Conservation (phyloP, 345 rosid species). For the Hibiscus mutabilis region DNA sequence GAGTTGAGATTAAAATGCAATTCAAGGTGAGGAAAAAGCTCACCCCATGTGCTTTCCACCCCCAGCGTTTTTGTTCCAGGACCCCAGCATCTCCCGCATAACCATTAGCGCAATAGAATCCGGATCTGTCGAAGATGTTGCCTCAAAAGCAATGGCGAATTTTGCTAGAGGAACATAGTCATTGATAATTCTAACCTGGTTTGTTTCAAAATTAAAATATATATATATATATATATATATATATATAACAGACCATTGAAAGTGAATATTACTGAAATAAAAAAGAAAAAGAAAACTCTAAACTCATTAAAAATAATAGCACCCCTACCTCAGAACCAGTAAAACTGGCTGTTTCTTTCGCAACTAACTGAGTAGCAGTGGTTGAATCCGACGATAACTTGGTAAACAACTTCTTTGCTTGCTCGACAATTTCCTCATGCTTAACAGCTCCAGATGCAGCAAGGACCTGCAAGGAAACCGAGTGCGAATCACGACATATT, state of each 20-base stretch:
- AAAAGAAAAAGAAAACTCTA: background rate
- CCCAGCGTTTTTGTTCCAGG: slow-evolving; percentile 77
- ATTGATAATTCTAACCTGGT: slow-evolving; percentile 85
- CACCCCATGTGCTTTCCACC: slow-evolving; percentile 99
- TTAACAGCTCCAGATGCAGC: slow-evolving; percentile 97
- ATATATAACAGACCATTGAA: background rate
- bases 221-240: no score
- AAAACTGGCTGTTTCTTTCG: slow-evolving; percentile 63
- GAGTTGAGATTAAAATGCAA: background rate
- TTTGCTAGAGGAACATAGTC: slow-evolving; percentile 94
- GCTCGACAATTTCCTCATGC: slow-evolving; percentile 89
- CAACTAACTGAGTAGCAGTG: slow-evolving; percentile 75
- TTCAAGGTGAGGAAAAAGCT: slow-evolving; percentile 15
- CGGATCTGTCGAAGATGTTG: slow-evolving; percentile 98
- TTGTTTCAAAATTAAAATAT: background rate
- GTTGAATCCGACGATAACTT: slow-evolving; percentile 79
- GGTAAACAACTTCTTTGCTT: slow-evolving; percentile 71
- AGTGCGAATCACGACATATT: background rate
- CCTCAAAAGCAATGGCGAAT: slow-evolving; percentile 91
- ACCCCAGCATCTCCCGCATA: slow-evolving; percentile 94
- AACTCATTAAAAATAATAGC: background rate
- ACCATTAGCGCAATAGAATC: slow-evolving; percentile 94
- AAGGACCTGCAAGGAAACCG: slow-evolving; percentile 49
- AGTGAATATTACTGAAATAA: background rate
- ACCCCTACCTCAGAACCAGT: slow-evolving; percentile 94